phyloP scores from a whole-genome alignment of 129 eudicot species.

The Saposhnikovia divaricata region DNA sequence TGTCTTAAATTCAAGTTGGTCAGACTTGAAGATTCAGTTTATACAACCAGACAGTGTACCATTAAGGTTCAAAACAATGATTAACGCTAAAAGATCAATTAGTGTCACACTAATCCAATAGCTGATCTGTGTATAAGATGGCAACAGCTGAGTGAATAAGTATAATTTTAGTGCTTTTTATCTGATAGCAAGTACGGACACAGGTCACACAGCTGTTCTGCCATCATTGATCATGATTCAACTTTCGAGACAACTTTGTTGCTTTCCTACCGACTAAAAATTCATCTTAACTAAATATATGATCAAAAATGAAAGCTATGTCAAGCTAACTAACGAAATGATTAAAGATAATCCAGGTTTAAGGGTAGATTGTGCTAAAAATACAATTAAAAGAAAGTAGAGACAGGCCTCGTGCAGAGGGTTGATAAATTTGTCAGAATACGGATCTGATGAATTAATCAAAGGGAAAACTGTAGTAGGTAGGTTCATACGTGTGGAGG shows the following conservation, averaged over 20 bases:
- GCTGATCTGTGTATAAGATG: background rate
- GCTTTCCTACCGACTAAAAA: background rate
- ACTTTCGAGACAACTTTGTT: background rate
- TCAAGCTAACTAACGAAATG: no score
- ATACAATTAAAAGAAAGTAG: background rate
- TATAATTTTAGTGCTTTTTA: background rate
- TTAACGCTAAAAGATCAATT: no score
- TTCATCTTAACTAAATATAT: no score
- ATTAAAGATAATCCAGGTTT: background rate
- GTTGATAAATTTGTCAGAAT: background rate
- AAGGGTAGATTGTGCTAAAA: background rate
- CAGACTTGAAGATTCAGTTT: no score
- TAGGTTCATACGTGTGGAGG: background rate
- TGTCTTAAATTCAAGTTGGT: background rate
- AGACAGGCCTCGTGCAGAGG: constrained; percentile 2
- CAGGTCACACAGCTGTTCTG: constrained; percentile 2
- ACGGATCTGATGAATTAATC: background rate
- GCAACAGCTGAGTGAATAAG: background rate
- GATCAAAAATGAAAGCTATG: no score
- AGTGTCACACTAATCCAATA: no score
- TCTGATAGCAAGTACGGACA: background rate
- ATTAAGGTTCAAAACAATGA: no score
- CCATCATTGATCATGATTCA: background rate
- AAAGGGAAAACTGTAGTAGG: background rate
- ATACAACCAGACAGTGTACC: no score